Percentiles rank a stretch among this genome's conserved stretches.
Evolutionary conservation across 1,284 basidiomycete genomes (phyloP).

Genomic region (Pholiota adiposa): DNA sequence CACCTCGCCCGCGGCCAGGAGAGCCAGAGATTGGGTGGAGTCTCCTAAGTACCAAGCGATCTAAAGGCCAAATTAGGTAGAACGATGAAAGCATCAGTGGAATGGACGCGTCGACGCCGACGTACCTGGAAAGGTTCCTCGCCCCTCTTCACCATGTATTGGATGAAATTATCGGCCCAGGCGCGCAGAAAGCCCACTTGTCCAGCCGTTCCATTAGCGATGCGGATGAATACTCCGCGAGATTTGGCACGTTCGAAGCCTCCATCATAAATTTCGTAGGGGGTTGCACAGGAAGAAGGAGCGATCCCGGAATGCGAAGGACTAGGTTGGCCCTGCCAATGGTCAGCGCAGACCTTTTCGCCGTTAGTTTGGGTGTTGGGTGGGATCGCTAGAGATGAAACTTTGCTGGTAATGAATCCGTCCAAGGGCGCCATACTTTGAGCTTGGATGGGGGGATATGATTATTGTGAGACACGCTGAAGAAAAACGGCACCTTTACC

Average conservation of each 20-base stretch:
- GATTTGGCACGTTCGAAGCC: conserved; percentile 26
- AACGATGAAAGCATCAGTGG: neutral
- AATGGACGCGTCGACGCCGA: conserved; percentile 1
- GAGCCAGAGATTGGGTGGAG: conserved; percentile 48
- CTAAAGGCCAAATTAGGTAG: conserved; percentile 28
- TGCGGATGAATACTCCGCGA: conserved; percentile 39
- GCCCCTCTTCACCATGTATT: conserved; percentile 33
- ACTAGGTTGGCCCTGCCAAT: too few relatives aligned
- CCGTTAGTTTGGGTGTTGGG: neutral
- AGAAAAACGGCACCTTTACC: neutral
- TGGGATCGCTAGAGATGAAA: neutral
- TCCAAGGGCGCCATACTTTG: neutral
- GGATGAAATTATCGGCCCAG: conserved; percentile 50
- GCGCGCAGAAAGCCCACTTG: conserved; percentile 49
- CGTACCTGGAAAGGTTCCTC: conserved; percentile 41
- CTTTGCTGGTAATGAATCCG: neutral
- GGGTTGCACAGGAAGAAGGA: neutral
- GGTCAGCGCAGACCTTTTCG: too few relatives aligned
- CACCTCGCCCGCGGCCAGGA: conserved; percentile 40
- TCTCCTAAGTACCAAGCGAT: conserved; percentile 56
- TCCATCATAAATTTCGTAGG: conserved; percentile 31
- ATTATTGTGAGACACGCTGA: neutral
- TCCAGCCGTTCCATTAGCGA: conserved; percentile 54
- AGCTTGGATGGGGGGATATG: neutral
- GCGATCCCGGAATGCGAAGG: too few relatives aligned